Base-by-base conservation (phyloP, 2,329 filamentous ascomycete species). In the Ophiocordyceps camponoti-leonardi region DNA sequence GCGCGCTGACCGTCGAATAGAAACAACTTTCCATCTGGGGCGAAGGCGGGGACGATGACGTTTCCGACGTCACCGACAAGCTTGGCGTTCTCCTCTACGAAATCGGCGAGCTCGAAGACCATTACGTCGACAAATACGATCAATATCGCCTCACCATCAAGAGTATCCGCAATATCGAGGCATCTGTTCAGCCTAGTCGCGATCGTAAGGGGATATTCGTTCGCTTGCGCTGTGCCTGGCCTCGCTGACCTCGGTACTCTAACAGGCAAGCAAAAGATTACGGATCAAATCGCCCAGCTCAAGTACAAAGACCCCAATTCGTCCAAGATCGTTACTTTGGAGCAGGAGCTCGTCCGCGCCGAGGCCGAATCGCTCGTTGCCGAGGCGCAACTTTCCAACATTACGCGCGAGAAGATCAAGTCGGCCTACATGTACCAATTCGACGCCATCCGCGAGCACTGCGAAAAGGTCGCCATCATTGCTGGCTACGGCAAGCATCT, bases 231-330 rank as follows among this genome's bases (percentile, higher is more conserved):
- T 14, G 39, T 26, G 11, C 30, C 11, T n/a, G 35, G 26, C 10
- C 2, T 14, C 23, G 18, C 31, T 43, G 28, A 37, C 16, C 5
- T 8, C 23, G 11, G 11, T 11, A 33, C 18, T 6, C n/a, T 18
- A 18, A 46, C 54, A 93, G 86, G 86, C 66, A 98, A 98, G 72
- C 90, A 96, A 66, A 98, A 96, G 70, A 96, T 98, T 60, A 94
- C 86, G 57, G 92, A 98, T 62, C 86, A 96, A 62, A 98, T 98
- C 56, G 90, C 92, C 44, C 90, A 96, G 65, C 77, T 98, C 57
- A 98, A 98, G 68, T 98, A 96, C 79, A 98, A 98, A 72, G 92
- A 98, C 66, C 92, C 92, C 54, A 94, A 94, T 71, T 95, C 88
- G 33, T 88, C 90, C 51, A 92, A 87, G 69, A 95, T 98, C 55